These are phyloP conservation scores for Periconia sp. DNA, from an alignment of 2,329 filamentous ascomycete species.

Conservation along the genomic window DNA sequence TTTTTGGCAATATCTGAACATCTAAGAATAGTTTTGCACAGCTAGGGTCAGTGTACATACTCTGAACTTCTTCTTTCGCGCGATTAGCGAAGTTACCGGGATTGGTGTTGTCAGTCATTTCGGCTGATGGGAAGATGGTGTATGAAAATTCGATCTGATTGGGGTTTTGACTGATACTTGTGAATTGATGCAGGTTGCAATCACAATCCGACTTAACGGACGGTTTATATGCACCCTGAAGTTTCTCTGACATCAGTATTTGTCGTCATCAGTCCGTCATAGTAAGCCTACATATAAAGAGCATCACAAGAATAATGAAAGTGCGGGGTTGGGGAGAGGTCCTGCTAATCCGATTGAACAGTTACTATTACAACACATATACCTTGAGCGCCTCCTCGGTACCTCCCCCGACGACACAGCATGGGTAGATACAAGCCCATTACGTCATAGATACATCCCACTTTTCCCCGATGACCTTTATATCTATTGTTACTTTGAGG, in stretches of 20 bases:
- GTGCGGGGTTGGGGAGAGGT: no score
- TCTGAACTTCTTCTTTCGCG: constrained; percentile 53
- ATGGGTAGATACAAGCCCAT: no score
- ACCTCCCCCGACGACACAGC: no score
- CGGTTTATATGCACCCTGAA: neutral
- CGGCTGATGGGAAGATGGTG: neutral
- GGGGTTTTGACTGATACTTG: neutral
- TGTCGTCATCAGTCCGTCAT: constrained; percentile 7
- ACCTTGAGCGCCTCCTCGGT: no score
- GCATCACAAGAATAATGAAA: neutral
- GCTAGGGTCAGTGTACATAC: neutral
- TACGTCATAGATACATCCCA: neutral
- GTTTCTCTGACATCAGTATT: neutral
- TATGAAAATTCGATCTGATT: neutral
- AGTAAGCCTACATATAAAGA: neutral
- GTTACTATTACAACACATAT: no score
- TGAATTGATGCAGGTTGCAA: neutral
- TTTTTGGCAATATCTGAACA: constrained; percentile 49
- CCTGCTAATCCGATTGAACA: no score
- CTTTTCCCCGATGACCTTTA: neutral
- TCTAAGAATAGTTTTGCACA: no score
- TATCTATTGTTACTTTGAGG: neutral
- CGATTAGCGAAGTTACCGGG: constrained; percentile 59
- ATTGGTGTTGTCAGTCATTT: constrained; percentile 50
- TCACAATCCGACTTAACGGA: neutral